These are phyloP conservation scores for Ascochyta fabae DNA, from an alignment of 2,329 filamentous ascomycete species.

Conservation along the genomic window DNA sequence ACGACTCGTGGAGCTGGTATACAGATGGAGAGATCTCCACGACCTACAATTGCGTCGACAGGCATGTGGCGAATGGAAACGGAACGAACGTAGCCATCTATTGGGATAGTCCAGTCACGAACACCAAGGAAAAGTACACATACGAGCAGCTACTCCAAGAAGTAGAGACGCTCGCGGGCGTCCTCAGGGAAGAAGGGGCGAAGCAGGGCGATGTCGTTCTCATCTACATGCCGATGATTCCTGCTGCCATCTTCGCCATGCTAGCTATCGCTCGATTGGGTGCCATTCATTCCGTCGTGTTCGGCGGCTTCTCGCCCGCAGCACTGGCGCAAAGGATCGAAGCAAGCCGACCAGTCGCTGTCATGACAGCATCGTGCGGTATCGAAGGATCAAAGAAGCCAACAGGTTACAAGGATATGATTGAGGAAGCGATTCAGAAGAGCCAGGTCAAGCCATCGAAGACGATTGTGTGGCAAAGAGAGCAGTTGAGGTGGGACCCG, in stretches of 20 bases:
- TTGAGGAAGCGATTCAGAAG: conserved; percentile 73
- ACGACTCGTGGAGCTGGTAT: conserved; percentile 90
- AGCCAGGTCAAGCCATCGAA: conserved; percentile 74
- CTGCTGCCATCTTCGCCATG: conserved; percentile 83
- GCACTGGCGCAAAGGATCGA: conserved; percentile 90
- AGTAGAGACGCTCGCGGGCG: conserved; percentile 81
- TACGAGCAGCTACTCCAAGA: conserved; percentile 79
- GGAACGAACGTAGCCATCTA: conserved; percentile 78
- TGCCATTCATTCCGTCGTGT: conserved; percentile 89
- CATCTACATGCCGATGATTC: conserved; percentile 98
- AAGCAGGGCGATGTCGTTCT: conserved; percentile 84
- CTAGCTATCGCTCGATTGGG: conserved; percentile 82
- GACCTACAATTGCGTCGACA: conserved; percentile 88
- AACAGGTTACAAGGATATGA: conserved; percentile 74
- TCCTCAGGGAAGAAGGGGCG: conserved; percentile 81
- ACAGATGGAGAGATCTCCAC: conserved; percentile 87
- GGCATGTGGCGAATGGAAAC: conserved; percentile 79
- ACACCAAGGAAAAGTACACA: conserved; percentile 72
- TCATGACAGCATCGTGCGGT: conserved; percentile 90
- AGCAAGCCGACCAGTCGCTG: conserved; percentile 73
- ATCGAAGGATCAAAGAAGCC: conserved; percentile 86
- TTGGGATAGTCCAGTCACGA: conserved; percentile 87
- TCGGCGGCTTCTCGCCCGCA: conserved; percentile 84
- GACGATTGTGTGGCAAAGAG: conserved; percentile 83
- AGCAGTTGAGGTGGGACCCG: conserved; percentile 75